Base-by-base conservation (phyloP, 177 flowering plant species). In the Telopea speciosissima region DNA sequence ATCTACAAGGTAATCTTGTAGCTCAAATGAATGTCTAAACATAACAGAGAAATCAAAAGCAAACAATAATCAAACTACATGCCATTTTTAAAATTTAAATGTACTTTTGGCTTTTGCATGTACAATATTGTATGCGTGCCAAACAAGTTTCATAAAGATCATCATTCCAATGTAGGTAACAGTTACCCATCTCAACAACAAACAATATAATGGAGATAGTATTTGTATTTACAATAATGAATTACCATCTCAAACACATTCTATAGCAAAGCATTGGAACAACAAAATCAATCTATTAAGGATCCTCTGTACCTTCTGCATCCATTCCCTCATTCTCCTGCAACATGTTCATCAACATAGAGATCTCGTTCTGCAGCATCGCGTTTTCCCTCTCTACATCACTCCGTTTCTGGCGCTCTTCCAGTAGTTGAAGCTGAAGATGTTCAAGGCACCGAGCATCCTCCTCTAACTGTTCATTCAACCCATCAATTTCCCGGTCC, bases 401-500 rank as follows among this genome's bases (percentile, higher is more conserved):
- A 0, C 91, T 58, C 1, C 93, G 87, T 72, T 92, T 94, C 79
- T 93, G 87, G 17, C 85, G 77, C 72, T 95, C 97, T 63, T 92
- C 77, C 31, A 88, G 78, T n/a, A 92, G 96, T 79, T 92, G 97
- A 54, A 88, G 56, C 42, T 95, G 99, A 68, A 92, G 75, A 76
- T 89, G 97, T 72, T 92, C 95, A 0, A 94, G 73, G 74, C 83
- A 83, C 36, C 81, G 77, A 0, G 94, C 81, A 72, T 95, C 97
- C 78, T 84, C 97, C 59, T 95, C 97, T 69, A 92, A 70, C 74
- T 90, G 97, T 81, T 90, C 97, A 70, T 87, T 90, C 62, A 92
- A 79, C 26, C 97, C 97, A 80, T 88, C 83, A 19, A 92, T 94
- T 76, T 92, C 97, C 64, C 93, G 78, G 64, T 94, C 98, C 98